Evolutionary conservation across 2,329 filamentous ascomycete genomes (phyloP).

Genomic region (Hortaea sp.): DNA sequence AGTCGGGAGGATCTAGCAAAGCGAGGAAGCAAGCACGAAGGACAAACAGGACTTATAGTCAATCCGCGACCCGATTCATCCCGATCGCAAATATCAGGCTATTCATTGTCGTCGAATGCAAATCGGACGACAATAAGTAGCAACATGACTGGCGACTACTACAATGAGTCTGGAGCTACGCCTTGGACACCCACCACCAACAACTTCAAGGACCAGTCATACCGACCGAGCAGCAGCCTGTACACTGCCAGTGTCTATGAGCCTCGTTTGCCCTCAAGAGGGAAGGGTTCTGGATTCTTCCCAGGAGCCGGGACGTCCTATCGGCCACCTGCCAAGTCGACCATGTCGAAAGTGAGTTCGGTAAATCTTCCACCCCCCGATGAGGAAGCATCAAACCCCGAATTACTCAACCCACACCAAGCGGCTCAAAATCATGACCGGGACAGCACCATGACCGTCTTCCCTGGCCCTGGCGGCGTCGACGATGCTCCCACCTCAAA

Average conservation of each 20-base stretch:
- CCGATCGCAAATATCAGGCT: slow-evolving; percentile 13
- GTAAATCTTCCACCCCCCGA: not conserved
- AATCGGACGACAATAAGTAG: slow-evolving; percentile 17
- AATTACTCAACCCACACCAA: too few species aligned
- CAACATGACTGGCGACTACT: slow-evolving; percentile 22
- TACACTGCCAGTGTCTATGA: slow-evolving; percentile 35
- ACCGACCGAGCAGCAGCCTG: slow-evolving; percentile 31
- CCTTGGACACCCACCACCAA: slow-evolving; percentile 23
- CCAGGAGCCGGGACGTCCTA: slow-evolving; percentile 22
- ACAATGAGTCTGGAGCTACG: slow-evolving; percentile 19
- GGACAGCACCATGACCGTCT: slow-evolving; percentile 27
- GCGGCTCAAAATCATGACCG: slow-evolving; percentile 8
- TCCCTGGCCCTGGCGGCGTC: slow-evolving; percentile 17
- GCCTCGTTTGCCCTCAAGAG: slow-evolving; percentile 31
- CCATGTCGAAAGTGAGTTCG: not conserved
- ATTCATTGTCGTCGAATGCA: slow-evolving; percentile 17
- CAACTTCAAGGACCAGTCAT: slow-evolving; percentile 7
- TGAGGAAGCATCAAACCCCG: too few species aligned
- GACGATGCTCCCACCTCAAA: slow-evolving; percentile 14
- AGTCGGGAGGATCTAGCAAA: slow-evolving; percentile 35
- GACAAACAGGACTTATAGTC: slow-evolving; percentile 21
- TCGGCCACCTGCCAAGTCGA: slow-evolving; percentile 13
- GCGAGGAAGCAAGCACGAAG: slow-evolving; percentile 17
- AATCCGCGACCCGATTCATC: slow-evolving; percentile 9
- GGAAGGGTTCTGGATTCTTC: slow-evolving; percentile 40